phyloP scores from a whole-genome alignment of 192 early-diverging fungal genomes.

The Backusella australiensis region DNA sequence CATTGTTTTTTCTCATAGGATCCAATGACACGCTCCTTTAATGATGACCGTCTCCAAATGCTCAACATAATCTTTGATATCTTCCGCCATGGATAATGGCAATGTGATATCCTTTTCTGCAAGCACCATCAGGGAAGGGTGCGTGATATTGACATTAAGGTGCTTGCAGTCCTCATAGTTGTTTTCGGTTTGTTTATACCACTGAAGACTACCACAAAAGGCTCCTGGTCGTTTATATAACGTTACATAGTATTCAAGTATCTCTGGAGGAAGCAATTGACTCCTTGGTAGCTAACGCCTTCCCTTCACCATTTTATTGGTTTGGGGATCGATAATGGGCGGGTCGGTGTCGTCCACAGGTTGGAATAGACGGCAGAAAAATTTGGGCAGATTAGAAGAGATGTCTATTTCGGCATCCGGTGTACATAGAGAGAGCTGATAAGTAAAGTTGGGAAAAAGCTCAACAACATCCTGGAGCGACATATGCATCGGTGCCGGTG shows the following conservation, averaged over 20 bases:
- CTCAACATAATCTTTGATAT: conserved; percentile 17
- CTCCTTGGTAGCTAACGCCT: not conserved
- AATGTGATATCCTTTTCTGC: conserved; percentile 21
- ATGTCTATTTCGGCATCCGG: conserved; percentile 36
- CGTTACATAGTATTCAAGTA: conserved; percentile 48
- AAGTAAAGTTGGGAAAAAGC: conserved; percentile 44
- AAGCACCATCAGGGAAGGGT: conserved; percentile 19
- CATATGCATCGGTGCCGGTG: conserved; percentile 34
- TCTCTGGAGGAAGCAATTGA: not conserved
- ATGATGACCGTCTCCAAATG: conserved; percentile 15
- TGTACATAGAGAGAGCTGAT: conserved; percentile 42
- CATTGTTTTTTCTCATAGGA: conserved; percentile 18
- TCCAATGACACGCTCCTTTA: conserved; percentile 30
- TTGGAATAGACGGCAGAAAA: conserved; percentile 18
- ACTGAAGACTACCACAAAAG: conserved; percentile 49
- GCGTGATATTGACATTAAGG: not conserved
- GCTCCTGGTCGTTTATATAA: conserved; percentile 35
- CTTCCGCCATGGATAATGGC: conserved; percentile 18
- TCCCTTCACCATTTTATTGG: conserved; percentile 14
- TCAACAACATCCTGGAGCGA: conserved; percentile 42
- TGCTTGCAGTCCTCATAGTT: conserved; percentile 29
- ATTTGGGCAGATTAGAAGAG: not conserved
- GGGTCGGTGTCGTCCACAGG: conserved; percentile 7
- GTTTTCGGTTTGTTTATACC: conserved; percentile 39
- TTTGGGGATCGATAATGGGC: conserved; percentile 8